Percentiles rank a stretch among this genome's conserved stretches.
These are phyloP conservation scores for Cyberlindnera amylophila DNA, from an alignment of 805 yeast species.

Conservation along the genomic window DNA sequence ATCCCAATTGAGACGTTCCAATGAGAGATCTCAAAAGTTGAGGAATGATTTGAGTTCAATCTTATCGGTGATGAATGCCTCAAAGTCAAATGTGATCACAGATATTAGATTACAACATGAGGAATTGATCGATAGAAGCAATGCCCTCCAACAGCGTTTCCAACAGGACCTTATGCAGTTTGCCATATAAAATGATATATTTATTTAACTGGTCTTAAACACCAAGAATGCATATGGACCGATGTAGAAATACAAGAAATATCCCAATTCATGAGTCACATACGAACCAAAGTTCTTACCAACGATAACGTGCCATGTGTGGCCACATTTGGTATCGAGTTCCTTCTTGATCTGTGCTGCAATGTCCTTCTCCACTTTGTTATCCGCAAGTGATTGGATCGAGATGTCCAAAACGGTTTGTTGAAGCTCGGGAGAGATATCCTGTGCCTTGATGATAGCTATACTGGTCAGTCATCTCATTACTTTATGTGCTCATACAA, in stretches of 20 bases:
- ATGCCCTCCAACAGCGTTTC: background rate
- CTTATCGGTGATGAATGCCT: slow-evolving; percentile 1
- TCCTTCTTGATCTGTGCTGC: slow-evolving; percentile 63
- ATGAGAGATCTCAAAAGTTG: slow-evolving; percentile 1
- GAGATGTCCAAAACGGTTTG: slow-evolving; percentile 45
- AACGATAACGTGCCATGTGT: slow-evolving; percentile 79
- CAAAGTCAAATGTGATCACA: background rate
- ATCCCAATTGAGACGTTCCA: slow-evolving; percentile 8
- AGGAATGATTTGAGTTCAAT: slow-evolving; percentile 6
- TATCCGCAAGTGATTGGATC: slow-evolving; percentile 38
- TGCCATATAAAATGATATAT: background rate
- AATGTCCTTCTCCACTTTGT: slow-evolving; percentile 53
- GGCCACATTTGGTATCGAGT: slow-evolving; percentile 59
- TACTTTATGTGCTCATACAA: too few relatives aligned
- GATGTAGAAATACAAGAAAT: slow-evolving; percentile 66
- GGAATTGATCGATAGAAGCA: slow-evolving; percentile 2
- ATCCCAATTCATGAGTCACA: slow-evolving; percentile 75
- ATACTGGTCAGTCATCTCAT: background rate
- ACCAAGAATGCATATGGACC: slow-evolving; percentile 65
- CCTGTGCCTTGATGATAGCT: slow-evolving; percentile 28
- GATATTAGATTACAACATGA: slow-evolving; percentile 3
- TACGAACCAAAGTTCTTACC: slow-evolving; percentile 78
- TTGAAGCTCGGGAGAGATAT: slow-evolving; percentile 45
- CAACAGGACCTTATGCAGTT: slow-evolving; percentile 2
- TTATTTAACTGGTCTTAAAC: slow-evolving; percentile 53